These are phyloP conservation scores for Amylocystis lapponica DNA, from an alignment of 768 basidiomycete species.

Conservation along the genomic window DNA sequence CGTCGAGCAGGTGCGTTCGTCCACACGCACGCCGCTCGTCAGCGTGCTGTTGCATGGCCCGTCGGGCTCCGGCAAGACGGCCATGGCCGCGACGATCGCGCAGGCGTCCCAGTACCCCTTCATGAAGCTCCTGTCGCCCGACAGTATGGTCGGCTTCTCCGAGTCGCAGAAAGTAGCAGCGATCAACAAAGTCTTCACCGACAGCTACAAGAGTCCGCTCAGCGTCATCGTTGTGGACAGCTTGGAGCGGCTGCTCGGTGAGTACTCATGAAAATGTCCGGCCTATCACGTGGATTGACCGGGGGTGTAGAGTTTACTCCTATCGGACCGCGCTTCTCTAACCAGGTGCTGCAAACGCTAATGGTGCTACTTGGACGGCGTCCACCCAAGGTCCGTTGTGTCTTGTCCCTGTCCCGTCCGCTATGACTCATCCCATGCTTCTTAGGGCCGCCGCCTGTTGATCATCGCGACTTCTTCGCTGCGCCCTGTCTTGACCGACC, in stretches of 20 bases:
- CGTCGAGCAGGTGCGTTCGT: constrained; percentile 90
- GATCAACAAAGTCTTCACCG: constrained; percentile 88
- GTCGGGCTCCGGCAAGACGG: constrained; percentile 91
- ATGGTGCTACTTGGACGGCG: constrained; percentile 82
- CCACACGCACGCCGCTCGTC: constrained; percentile 87
- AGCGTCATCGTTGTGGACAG: constrained; percentile 96
- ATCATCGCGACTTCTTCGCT: constrained; percentile 91
- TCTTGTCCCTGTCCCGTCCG: not conserved
- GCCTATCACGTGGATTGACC: not conserved
- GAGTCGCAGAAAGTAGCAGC: constrained; percentile 88
- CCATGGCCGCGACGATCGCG: constrained; percentile 90
- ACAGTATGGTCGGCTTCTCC: constrained; percentile 94
- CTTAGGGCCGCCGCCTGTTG: constrained; percentile 82
- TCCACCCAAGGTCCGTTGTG: constrained; percentile 75
- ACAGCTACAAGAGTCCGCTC: constrained; percentile 95
- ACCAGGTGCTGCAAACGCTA: constrained; percentile 84
- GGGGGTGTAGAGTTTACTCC: constrained; percentile 86
- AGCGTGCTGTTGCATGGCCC: constrained; percentile 86
- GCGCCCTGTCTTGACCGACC: constrained; percentile 76
- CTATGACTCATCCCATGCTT: constrained; percentile 3
- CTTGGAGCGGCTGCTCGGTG: constrained; percentile 88
- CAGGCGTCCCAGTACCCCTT: constrained; percentile 93
- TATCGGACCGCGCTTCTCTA: constrained; percentile 95
- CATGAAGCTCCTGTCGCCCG: constrained; percentile 95
- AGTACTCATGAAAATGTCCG: constrained; percentile 17